These are phyloP conservation scores for Diversispora epigaea DNA, from an alignment of 192 early-diverging fungal species.

Conservation along the genomic window DNA sequence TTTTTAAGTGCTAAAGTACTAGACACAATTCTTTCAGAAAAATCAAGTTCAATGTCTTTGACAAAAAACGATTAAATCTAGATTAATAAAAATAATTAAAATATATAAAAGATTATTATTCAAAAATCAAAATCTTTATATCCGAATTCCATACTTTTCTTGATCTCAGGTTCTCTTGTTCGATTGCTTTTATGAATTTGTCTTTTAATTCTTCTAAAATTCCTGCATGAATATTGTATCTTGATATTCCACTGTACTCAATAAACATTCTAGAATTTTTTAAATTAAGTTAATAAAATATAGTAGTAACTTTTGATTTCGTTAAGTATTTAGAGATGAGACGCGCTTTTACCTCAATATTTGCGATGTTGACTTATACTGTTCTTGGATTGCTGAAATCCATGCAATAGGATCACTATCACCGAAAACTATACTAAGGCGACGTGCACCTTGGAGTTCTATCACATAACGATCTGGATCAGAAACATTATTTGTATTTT, in stretches of 20 bases:
- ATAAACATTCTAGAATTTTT: constrained; percentile 8
- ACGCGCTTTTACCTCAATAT: background rate
- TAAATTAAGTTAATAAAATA: background rate
- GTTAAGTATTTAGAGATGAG: background rate
- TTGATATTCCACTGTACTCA: constrained; percentile 17
- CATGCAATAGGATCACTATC: background rate
- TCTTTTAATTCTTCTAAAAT: constrained; percentile 11
- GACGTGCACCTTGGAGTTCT: background rate
- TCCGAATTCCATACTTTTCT: background rate
- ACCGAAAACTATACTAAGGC: background rate
- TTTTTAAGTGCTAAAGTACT: constrained; percentile 5
- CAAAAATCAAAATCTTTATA: background rate
- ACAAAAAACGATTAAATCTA: constrained; percentile 19
- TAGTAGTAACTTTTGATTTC: background rate
- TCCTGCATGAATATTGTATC: constrained; percentile 9
- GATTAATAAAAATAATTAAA: background rate
- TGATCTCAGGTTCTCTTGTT: constrained; percentile 16
- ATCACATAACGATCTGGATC: background rate
- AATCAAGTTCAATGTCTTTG: background rate
- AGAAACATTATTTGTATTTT: background rate
- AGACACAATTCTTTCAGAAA: background rate
- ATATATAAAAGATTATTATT: background rate
- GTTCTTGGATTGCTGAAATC: background rate
- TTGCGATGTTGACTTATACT: background rate
- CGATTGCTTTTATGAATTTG: background rate